phyloP scores from a whole-genome alignment of 164 flowering plant genomes.

The Malania oleifera region DNA sequence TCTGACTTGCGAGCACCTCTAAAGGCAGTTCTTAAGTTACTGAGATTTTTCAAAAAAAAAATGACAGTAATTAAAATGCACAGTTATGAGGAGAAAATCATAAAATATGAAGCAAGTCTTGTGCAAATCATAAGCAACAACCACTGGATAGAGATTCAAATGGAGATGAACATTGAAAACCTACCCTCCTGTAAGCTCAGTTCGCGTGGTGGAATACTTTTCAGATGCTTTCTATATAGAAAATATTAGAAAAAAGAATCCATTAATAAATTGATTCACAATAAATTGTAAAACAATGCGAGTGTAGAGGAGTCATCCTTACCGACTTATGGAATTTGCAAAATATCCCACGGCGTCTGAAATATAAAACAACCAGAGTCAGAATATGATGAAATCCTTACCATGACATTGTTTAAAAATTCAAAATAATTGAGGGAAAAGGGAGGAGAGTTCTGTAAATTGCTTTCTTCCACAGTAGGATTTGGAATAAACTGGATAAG shows the following conservation, averaged over 20 bases:
- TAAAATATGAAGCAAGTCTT: neutral
- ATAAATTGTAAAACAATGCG: neutral
- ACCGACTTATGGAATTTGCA: conserved; percentile 73
- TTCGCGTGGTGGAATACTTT: conserved; percentile 46
- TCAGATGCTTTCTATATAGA: conserved; percentile 54
- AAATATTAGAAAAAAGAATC: conserved; percentile 1
- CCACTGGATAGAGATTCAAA: neutral
- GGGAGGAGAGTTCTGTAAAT: too few species aligned
- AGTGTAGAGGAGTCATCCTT: conserved; percentile 16
- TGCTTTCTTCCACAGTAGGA: too few species aligned
- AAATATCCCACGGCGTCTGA: conserved; percentile 65
- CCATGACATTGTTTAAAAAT: too few species aligned
- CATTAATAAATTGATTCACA: conserved; percentile 1
- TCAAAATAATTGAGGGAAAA: too few species aligned
- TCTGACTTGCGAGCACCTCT: conserved; percentile 40
- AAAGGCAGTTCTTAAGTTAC: conserved; percentile 74
- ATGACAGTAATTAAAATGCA: neutral
- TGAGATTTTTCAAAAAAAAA: conserved; percentile 29
- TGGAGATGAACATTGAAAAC: conserved; percentile 9
- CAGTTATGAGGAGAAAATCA: neutral
- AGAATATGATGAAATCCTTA: neutral
- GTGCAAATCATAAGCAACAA: neutral
- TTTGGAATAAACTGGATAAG: too few species aligned
- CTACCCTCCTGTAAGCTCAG: conserved; percentile 92
- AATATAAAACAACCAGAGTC: conserved; percentile 11